Evolutionary conservation across 176 grass and related monocot genomes (phyloP).

Genomic region (Panicum miliaceum): DNA sequence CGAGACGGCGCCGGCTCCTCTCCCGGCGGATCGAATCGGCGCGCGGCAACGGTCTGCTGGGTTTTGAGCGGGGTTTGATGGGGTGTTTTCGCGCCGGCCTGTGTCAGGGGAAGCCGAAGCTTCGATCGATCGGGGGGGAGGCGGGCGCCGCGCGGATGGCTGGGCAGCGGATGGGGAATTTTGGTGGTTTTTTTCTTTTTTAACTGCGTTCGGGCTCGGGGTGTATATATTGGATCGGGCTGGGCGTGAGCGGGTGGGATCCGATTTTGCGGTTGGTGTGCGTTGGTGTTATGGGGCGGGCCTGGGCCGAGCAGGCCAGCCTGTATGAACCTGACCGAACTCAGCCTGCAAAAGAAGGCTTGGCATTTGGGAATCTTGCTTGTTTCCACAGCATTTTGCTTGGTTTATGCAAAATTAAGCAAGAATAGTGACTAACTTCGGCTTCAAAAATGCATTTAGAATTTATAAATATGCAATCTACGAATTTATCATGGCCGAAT

Average conservation of each 20-base stretch:
- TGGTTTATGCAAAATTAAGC: no score
- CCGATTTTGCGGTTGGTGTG: not conserved
- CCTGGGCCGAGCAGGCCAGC: not conserved
- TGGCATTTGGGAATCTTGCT: no score
- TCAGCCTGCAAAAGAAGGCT: not conserved
- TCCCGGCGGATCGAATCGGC: slow-evolving; percentile 46
- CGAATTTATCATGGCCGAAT: not conserved
- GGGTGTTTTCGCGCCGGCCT: slow-evolving; percentile 40
- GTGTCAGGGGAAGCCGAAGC: slow-evolving; percentile 43
- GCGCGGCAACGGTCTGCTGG: slow-evolving; percentile 49
- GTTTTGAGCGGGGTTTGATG: slow-evolving; percentile 32
- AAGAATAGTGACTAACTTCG: not conserved
- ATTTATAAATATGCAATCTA: not conserved
- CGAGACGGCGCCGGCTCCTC: not conserved
- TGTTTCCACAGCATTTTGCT: not conserved
- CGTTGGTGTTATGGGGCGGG: not conserved
- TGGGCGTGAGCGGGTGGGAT: not conserved
- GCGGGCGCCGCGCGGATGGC: slow-evolving; percentile 10
- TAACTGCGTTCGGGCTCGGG: not conserved
- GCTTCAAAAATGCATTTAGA: not conserved
- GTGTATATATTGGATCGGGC: slow-evolving; percentile 23
- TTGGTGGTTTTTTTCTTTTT: slow-evolving; percentile 14
- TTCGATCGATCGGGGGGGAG: slow-evolving; percentile 45
- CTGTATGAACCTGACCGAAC: not conserved
- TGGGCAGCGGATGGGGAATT: slow-evolving; percentile 28